Base-by-base conservation (phyloP, 1,139 yeast genomes). In the Yamadazyma spencermartinsiae region DNA sequence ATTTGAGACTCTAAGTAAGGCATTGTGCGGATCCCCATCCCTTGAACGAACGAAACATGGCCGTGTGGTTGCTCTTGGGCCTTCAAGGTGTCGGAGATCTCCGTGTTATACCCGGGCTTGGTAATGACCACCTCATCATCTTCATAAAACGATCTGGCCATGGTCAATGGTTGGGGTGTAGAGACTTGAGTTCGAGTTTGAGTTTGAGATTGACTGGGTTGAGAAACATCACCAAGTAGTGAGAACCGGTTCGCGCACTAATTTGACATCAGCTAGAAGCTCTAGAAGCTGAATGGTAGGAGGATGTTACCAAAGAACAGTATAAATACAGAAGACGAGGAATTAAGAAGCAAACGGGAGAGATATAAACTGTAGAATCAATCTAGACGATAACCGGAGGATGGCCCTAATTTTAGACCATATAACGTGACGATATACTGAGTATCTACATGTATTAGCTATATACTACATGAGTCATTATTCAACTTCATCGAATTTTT, bases 401-500 rank as follows among this genome's bases (percentile, higher is more conserved):
- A n/a, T n/a, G n/a, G n/a, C n/a, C n/a, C n/a, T n/a, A n/a, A n/a
- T n/a, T n/a, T n/a, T n/a, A n/a, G n/a, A n/a, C n/a, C n/a, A n/a
- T n/a, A n/a, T n/a, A n/a, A n/a, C n/a, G n/a, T n/a, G n/a, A n/a
- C n/a, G n/a, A n/a, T n/a, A n/a, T n/a, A 13, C 19, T 9, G 8
- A 21, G 33, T 45, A 45, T 45, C 48, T 45, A 45, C 49, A 45
- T 45, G 49, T 43, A 44, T 44, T 44, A 38, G 35, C 39, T 33
- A n/a, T 38, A 39, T 29, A 29, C 27, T 33, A 40, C 48, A 42
- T 42, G 46, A 41, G 23, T 38, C 42, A 36, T 43, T 28, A 82
- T 66, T 81, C 87, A 63, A 84, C 89, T 57, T 82, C 83, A 64
- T 90, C 98, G 61, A 90, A 90, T 72, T 84, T 85, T 80, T 90